phyloP scores from a whole-genome alignment of 345 rosid species.

The Eucalyptus curtisii region DNA sequence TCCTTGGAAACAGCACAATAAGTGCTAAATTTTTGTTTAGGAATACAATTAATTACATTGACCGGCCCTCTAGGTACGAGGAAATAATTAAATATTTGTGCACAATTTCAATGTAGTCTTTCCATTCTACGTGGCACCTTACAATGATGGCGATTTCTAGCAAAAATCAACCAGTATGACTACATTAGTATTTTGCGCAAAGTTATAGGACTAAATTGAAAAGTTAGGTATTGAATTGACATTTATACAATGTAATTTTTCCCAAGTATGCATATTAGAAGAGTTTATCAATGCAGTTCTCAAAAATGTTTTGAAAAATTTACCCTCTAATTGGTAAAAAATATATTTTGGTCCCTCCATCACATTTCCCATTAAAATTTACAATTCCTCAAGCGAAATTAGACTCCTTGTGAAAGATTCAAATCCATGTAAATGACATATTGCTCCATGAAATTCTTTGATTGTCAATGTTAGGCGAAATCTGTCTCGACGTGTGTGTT shows the following conservation, averaged over 20 bases:
- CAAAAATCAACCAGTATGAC: background rate
- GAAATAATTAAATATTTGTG: too few relatives aligned
- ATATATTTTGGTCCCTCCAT: background rate
- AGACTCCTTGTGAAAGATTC: background rate
- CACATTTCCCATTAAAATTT: background rate
- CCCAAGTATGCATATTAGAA: background rate
- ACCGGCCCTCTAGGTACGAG: background rate
- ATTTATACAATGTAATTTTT: background rate
- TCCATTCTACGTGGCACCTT: background rate
- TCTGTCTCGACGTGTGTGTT: background rate
- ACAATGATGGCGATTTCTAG: too few relatives aligned
- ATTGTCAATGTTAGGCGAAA: background rate
- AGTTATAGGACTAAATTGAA: too few relatives aligned
- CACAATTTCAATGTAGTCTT: too few relatives aligned
- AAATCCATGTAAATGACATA: background rate
- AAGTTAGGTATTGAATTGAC: background rate
- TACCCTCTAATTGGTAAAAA: background rate
- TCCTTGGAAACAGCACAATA: background rate
- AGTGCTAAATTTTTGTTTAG: background rate
- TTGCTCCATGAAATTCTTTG: background rate
- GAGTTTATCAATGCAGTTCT: background rate
- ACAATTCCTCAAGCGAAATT: background rate
- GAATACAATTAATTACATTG: background rate
- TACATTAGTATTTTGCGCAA: too few relatives aligned
- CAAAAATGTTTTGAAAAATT: background rate